phyloP scores from a whole-genome alignment of 2,329 filamentous ascomycete species.

The Colletotrichum tropicicola region DNA sequence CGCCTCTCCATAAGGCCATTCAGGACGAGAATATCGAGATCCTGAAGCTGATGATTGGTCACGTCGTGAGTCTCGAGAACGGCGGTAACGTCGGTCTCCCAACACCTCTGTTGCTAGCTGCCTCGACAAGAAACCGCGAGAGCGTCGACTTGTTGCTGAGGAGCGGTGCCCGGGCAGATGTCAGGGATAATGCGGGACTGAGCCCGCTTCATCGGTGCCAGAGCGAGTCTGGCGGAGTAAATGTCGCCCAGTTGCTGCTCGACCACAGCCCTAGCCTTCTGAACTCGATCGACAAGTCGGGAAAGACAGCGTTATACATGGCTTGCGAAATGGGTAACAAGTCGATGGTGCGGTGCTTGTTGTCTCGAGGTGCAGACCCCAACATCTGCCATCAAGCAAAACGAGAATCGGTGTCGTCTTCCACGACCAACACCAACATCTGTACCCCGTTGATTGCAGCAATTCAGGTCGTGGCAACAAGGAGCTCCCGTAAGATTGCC shows the following conservation, averaged over 20 bases:
- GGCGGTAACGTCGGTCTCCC: constrained; percentile 30
- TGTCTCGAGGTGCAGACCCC: constrained; percentile 33
- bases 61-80: constrained; percentile 34
- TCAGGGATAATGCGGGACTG: constrained; percentile 35
- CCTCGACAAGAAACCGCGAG: constrained; percentile 38
- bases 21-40: constrained; percentile 35
- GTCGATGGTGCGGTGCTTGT: constrained; percentile 37
- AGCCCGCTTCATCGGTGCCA: constrained; percentile 40
- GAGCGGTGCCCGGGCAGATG: constrained; percentile 34
- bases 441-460: constrained; percentile 37
- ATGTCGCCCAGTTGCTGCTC: constrained; percentile 38
- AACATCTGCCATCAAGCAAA: constrained; percentile 34
- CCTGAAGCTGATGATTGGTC: constrained; percentile 36
- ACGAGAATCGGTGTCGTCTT: neutral
- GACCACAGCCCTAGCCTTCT: constrained; percentile 29
- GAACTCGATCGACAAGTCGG: constrained; percentile 33
- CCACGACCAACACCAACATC: constrained; percentile 3
- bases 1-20: constrained; percentile 38
- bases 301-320: constrained; percentile 40
- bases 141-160: constrained; percentile 38
- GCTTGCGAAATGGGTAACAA: constrained; percentile 40
- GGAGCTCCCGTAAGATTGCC: constrained; percentile 33
- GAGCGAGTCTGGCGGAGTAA: constrained; percentile 32
- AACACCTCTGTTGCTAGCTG: constrained; percentile 41
- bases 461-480: constrained; percentile 35